Percentiles rank a stretch among this genome's conserved stretches.
phyloP scores from a whole-genome alignment of 495 filamentous ascomycete genomes.

The Lepraria neglecta region DNA sequence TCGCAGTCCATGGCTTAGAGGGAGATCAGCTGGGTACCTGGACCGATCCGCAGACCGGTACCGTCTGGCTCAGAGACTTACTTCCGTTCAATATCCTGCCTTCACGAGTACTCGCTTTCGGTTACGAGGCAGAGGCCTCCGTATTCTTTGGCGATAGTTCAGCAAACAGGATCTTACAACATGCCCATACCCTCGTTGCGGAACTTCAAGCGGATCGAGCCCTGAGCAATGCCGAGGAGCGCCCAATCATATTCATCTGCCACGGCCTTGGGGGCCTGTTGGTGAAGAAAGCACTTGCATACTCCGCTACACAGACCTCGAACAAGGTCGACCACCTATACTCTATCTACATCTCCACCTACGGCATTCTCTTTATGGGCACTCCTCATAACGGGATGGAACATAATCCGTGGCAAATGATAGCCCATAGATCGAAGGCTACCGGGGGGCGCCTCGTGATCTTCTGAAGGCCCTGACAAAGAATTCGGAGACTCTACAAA shows the following conservation, averaged over 20 bases:
- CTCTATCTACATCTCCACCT: constrained; percentile 32
- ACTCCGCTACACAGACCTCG: constrained; percentile 26
- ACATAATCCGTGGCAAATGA: constrained; percentile 12
- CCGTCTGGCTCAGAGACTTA: constrained; percentile 23
- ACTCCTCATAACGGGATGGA: constrained; percentile 30
- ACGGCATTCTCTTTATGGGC: constrained; percentile 34
- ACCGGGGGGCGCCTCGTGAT: neutral
- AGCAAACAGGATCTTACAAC: constrained; percentile 24
- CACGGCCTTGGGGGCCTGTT: constrained; percentile 48
- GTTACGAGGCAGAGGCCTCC: constrained; percentile 17
- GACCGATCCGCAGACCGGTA: constrained; percentile 15
- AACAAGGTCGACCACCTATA: constrained; percentile 27
- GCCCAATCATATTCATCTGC: constrained; percentile 41
- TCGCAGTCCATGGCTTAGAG: constrained; percentile 37
- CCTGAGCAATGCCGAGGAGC: constrained; percentile 21
- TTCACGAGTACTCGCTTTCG: constrained; percentile 18
- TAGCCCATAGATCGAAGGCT: neutral
- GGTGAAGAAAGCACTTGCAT: constrained; percentile 34
- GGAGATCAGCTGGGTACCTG: constrained; percentile 32
- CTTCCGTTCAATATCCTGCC: constrained; percentile 13
- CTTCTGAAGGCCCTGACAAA: constrained; percentile 23
- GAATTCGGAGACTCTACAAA: constrained; percentile 31
- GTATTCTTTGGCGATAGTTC: constrained; percentile 21
- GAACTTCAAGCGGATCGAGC: constrained; percentile 32
- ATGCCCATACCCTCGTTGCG: constrained; percentile 25